These are phyloP conservation scores for Chalciporus sp. DNA, from an alignment of 1,284 basidiomycete genomes.

Conservation along the genomic window DNA sequence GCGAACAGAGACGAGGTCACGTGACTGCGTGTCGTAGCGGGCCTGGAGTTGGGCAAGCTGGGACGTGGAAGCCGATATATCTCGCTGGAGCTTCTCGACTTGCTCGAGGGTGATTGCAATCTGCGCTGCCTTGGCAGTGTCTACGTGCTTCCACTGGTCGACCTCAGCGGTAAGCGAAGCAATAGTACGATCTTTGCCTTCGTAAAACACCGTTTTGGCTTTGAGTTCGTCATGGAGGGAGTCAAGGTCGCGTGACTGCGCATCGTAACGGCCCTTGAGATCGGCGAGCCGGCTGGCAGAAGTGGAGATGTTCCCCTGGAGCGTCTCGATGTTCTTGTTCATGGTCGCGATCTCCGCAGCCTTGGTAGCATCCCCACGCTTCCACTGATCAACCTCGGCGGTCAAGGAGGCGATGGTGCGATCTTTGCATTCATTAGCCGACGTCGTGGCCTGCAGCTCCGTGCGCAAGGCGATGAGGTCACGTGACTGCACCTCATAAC, in stretches of 20 bases:
- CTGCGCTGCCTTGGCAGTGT: background rate
- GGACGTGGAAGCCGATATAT: background rate
- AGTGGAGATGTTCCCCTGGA: background rate
- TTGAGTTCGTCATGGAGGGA: background rate
- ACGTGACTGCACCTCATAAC: slow-evolving; percentile 1
- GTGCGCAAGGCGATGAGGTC: slow-evolving; percentile 1
- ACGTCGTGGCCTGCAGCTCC: background rate
- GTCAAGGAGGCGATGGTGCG: background rate
- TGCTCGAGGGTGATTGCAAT: background rate
- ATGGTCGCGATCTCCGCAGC: background rate
- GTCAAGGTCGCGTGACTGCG: background rate
- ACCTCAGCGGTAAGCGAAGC: background rate
- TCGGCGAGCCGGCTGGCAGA: background rate
- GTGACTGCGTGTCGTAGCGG: background rate
- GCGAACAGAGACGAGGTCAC: background rate
- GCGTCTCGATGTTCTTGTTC: background rate
- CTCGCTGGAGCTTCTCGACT: background rate
- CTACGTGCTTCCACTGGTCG: background rate
- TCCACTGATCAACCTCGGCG: background rate
- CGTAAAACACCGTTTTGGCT: background rate
- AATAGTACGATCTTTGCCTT: background rate
- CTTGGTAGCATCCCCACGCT: background rate
- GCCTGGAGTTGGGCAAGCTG: background rate
- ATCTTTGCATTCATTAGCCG: background rate
- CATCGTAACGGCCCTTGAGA: background rate